Base-by-base conservation (phyloP, 805 yeast species). In the Kodamaea sagamina region DNA sequence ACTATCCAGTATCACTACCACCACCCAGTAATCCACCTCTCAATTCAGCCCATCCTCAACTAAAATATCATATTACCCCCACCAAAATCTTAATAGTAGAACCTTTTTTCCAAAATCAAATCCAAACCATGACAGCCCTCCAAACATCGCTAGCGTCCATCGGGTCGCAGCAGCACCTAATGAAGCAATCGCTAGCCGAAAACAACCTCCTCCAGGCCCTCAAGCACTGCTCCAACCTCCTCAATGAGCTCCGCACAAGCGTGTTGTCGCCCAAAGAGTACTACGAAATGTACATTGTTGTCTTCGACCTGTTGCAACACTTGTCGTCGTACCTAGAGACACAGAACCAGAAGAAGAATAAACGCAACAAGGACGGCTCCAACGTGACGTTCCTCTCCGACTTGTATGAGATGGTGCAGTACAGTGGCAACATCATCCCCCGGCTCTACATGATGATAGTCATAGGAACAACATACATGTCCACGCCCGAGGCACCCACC, bases 361-460 rank as follows among this genome's bases (percentile, higher is more conserved):
- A 85, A 58, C 27, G 36, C 13, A 22, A 15, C 16, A 28, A 21
- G n/a, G 35, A 37, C 8, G 47, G 49, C 18, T n/a, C n/a, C n/a
- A 47, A 66, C 6, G 61, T 26, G 10, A 25, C 71, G 6, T 69
- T 69, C 46, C 67, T 93, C 42, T 87, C 95, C 0, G 98, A 93
- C 59, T 73, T 93, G 41, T 93, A 93, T 60, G 98, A 92, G 55
- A 72, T 90, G 60, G 97, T 92, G 4, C 98, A 93, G 63, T 93
- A 93, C 59, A 89, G 96, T 1, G 95, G 97, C 1, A 92, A 89
- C 59, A 86, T 93, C 18, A 75, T 93, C 11, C 99, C 99, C 1
- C 75, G 99, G 45, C 69, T 93, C 43, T 93, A 93, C 60, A 72
- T 93, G 65, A 89, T 93, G 97, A 85, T 93, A 32, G 92, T 95